Evolutionary conservation across 257 asterid species (phyloP).

Genomic region (Scutellaria barbata): DNA sequence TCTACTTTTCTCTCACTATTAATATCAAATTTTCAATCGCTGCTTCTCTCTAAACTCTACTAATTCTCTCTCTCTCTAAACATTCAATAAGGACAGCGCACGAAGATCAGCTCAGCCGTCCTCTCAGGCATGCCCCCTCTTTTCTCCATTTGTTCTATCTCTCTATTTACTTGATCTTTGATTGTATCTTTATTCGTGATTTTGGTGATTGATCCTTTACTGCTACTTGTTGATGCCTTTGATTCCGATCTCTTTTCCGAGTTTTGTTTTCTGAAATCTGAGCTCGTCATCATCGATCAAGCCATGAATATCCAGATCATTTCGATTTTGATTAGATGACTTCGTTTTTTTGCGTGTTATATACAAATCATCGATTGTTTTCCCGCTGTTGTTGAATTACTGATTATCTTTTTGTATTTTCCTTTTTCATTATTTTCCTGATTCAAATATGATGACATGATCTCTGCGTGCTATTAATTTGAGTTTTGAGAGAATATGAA

Average conservation of each 20-base stretch:
- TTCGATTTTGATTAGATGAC: conserved; percentile 8
- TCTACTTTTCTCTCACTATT: conserved; percentile 40
- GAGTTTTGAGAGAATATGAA: conserved; percentile 14
- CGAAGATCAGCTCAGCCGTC: conserved; percentile 27
- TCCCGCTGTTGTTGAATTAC: not conserved
- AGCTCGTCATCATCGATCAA: conserved; percentile 28
- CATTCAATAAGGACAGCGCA: conserved; percentile 29
- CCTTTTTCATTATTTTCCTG: not conserved
- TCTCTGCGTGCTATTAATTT: not conserved
- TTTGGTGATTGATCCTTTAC: not conserved
- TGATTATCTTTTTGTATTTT: not conserved
- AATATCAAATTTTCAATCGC: conserved; percentile 48
- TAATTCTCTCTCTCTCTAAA: conserved; percentile 31
- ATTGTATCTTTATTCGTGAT: not conserved
- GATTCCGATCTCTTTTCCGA: conserved; percentile 35
- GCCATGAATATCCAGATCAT: not conserved
- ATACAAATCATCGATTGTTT: no score
- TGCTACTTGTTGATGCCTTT: not conserved
- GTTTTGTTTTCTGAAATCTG: conserved; percentile 13
- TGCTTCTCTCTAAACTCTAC: conserved; percentile 31
- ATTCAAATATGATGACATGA: not conserved
- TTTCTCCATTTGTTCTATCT: conserved; percentile 26
- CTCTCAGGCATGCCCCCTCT: conserved; percentile 36
- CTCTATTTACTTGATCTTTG: not conserved
- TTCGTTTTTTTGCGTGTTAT: not conserved